A percentile compares a stretch with the other conserved stretches of the same genome.
phyloP scores from a whole-genome alignment of 83 land plant genomes.

The Thuja plicata region DNA sequence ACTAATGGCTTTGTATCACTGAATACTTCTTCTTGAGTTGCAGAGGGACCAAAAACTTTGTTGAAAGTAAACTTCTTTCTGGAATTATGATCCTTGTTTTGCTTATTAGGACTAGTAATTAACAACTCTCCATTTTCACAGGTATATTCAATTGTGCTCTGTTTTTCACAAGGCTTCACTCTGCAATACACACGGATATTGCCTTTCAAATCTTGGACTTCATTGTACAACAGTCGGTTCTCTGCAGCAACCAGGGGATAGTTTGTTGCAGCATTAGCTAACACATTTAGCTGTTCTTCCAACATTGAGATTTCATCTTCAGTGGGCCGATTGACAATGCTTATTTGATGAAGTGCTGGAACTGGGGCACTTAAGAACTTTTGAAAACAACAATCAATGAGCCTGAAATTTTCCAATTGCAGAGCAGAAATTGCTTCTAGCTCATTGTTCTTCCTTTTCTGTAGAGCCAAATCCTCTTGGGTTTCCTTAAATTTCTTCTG shows the following conservation, averaged over 20 bases:
- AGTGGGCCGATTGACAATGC: slow-evolving; percentile 24
- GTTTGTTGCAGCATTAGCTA: slow-evolving; percentile 66
- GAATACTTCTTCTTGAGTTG: slow-evolving; percentile 66
- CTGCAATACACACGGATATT: slow-evolving; percentile 82
- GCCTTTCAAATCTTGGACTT: slow-evolving; percentile 89
- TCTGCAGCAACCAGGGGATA: slow-evolving; percentile 73
- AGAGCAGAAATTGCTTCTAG: slow-evolving; percentile 38
- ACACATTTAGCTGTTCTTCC: slow-evolving; percentile 51
- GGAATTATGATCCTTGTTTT: slow-evolving; percentile 50
- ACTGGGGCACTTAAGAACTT: slow-evolving; percentile 31
- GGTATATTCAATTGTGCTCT: slow-evolving; percentile 56
- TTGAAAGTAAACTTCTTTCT: slow-evolving; percentile 63
- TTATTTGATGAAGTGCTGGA: slow-evolving; percentile 42
- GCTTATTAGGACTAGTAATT: slow-evolving; percentile 67
- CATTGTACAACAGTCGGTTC: slow-evolving; percentile 66
- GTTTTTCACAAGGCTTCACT: slow-evolving; percentile 57
- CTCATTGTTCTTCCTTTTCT: slow-evolving; percentile 39
- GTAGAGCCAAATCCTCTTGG: slow-evolving; percentile 33
- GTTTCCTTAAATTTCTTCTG: slow-evolving; percentile 36
- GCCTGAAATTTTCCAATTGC: slow-evolving; percentile 31
- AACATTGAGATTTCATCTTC: slow-evolving; percentile 39
- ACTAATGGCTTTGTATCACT: slow-evolving; percentile 56
- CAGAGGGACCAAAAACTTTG: slow-evolving; percentile 56
- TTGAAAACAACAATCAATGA: slow-evolving; percentile 24
- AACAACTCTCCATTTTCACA: slow-evolving; percentile 76